Evolutionary conservation across 2,329 filamentous ascomycete genomes (phyloP).

Genomic region (Ceratocystis lukuohia): DNA sequence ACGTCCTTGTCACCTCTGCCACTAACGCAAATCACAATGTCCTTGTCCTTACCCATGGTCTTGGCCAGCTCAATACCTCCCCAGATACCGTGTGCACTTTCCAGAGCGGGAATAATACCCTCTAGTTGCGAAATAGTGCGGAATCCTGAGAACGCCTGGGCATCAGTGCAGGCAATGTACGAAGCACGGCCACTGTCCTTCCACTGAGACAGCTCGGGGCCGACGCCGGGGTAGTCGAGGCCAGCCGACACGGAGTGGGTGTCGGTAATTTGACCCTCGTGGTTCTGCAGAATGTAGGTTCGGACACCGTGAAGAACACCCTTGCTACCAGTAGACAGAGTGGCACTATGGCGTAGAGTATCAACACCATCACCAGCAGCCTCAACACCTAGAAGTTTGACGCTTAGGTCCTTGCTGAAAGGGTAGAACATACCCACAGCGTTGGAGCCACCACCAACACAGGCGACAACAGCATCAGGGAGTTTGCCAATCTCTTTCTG

Average conservation of each 20-base stretch:
- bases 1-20: conserved; percentile 97
- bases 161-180: conserved; percentile 84
- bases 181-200: conserved; percentile 79
- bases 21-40: conserved; percentile 86
- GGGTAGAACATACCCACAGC: conserved; percentile 98
- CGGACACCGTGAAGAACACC: conserved; percentile 92
- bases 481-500: conserved; percentile 70
- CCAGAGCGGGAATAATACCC: conserved; percentile 91
- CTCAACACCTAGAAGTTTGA: conserved; percentile 87
- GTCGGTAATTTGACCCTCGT: conserved; percentile 83
- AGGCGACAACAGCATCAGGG: conserved; percentile 90
- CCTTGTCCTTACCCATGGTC: conserved; percentile 76
- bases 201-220: conserved; percentile 82
- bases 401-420: conserved; percentile 70
- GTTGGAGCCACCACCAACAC: conserved; percentile 90
- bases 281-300: conserved; percentile 88
- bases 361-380: conserved; percentile 88
- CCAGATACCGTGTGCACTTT: conserved; percentile 84
- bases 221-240: conserved; percentile 93
- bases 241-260: conserved; percentile 95
- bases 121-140: conserved; percentile 72
- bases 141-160: conserved; percentile 81
- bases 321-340: conserved; percentile 71
- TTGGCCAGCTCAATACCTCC: conserved; percentile 84
- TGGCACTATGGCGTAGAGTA: conserved; percentile 74